Percentiles rank a stretch among this genome's conserved stretches.
Conservation (phyloP, 805 yeast species). For the Cyberlindnera maritima region DNA sequence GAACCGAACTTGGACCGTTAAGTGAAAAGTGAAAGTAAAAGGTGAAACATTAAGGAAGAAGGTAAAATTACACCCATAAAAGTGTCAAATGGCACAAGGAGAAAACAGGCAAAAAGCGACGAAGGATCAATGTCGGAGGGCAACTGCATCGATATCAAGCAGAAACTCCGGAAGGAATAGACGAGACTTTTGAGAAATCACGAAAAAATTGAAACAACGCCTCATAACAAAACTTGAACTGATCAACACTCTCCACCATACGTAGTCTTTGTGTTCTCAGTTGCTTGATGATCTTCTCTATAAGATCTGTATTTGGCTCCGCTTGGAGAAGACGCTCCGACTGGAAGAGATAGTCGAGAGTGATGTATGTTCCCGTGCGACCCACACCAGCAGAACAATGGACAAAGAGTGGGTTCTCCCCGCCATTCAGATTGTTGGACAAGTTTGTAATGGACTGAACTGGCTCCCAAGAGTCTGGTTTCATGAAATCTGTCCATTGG, state of each 20-base stretch:
- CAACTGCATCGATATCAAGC: background rate
- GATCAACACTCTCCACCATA: constrained; percentile 49
- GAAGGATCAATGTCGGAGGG: background rate
- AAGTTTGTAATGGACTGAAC: constrained; percentile 31
- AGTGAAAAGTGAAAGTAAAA: background rate
- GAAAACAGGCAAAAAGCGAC: background rate
- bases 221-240: constrained; percentile 45
- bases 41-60: no score
- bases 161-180: background rate
- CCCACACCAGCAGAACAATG: constrained; percentile 99
- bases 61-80: no score
- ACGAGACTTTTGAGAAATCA: constrained; percentile 4
- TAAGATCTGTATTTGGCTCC: constrained; percentile 31
- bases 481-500: constrained; percentile 83
- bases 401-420: constrained; percentile 50
- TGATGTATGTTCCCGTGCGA: constrained; percentile 84
- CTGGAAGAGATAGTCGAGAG: constrained; percentile 51
- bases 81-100: no score
- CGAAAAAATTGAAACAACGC: constrained; percentile 17
- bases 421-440: constrained; percentile 28
- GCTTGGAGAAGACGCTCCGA: background rate
- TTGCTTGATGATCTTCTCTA: constrained; percentile 37
- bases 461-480: constrained; percentile 42
- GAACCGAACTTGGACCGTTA: background rate
- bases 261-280: constrained; percentile 45